phyloP scores from a whole-genome alignment of 2,329 filamentous ascomycete species.

The Domatiomyces globalis region DNA sequence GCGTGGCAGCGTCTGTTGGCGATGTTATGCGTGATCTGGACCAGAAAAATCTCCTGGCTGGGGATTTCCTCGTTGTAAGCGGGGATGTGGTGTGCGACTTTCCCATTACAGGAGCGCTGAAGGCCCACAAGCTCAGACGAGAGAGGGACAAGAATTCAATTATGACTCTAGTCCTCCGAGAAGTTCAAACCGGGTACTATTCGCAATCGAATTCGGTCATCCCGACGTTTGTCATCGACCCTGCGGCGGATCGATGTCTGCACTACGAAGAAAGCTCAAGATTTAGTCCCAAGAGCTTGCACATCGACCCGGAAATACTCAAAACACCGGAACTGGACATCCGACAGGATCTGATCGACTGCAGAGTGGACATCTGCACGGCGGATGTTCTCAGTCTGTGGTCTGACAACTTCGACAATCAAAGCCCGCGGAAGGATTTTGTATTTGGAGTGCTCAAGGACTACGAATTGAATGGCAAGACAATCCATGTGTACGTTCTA shows the following conservation, averaged over 20 bases:
- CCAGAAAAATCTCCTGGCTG: slow-evolving; percentile 65
- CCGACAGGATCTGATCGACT: slow-evolving; percentile 78
- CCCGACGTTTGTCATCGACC: slow-evolving; percentile 77
- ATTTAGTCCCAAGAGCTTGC: slow-evolving; percentile 28
- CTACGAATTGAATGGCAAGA: slow-evolving; percentile 91
- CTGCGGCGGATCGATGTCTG: slow-evolving; percentile 63
- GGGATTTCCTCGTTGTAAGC: slow-evolving; percentile 85
- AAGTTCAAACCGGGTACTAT: slow-evolving; percentile 59
- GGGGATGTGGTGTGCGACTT: slow-evolving; percentile 87
- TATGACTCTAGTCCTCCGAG: slow-evolving; percentile 87
- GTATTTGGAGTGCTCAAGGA: slow-evolving; percentile 88
- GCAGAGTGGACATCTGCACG: slow-evolving; percentile 92
- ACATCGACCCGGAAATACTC: slow-evolving; percentile 67
- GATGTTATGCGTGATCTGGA: slow-evolving; percentile 93
- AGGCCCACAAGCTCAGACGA: slow-evolving; percentile 65
- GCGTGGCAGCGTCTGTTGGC: slow-evolving; percentile 73
- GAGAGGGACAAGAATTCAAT: slow-evolving; percentile 83
- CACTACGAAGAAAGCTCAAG: slow-evolving; percentile 78
- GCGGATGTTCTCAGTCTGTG: slow-evolving; percentile 88
- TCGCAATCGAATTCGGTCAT: slow-evolving; percentile 63
- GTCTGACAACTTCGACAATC: slow-evolving; percentile 97
- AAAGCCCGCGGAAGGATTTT: slow-evolving; percentile 75
- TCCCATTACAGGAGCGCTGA: slow-evolving; percentile 63
- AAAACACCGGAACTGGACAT: slow-evolving; percentile 66
- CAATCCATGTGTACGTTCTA: slow-evolving; percentile 82